Evolutionary conservation across 441 rosid species (phyloP), one percentile per base, ranked within the genome.

Genomic region (Eutrema salsugineum): DNA sequence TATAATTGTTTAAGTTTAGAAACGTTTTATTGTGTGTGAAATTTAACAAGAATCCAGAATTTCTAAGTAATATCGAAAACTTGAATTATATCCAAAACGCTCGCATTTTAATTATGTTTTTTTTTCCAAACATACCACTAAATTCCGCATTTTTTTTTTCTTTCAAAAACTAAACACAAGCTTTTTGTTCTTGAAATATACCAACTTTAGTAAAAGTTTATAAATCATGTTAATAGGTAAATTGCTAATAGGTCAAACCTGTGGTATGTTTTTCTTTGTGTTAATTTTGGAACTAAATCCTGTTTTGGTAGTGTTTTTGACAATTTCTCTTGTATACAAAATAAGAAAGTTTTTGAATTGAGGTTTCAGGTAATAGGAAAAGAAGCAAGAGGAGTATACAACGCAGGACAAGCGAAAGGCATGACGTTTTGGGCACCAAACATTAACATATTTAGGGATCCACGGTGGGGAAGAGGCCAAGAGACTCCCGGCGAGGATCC

Each of bases 401-500:
- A 92, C 54, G 90, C 82, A 11, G 97, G 96, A 9, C 84, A 83
- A 79, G 95, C 93, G 0, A 82, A 33, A 7, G 91, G 96, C 10
- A 79, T 90, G 87, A 88, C 91, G 55, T 90, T 87, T 76, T 90
- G 98, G 98, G 84, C 98, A 64, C 98, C 98, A 0, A 93, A 93
- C 68, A 89, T 93, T 15, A 91, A 93, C 83, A 85, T 93, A 60
- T 93, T 81, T 39, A 83, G 97, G 64, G 97, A 90, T 62, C 98
- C 94, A 44, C 87, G 98, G 76, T 93, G 97, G 95, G 98, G 98
- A 14, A 85, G 98, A 83, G 96, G 98, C 54, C 98, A 92, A 72
- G 93, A 91, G 66, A 90, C 97, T 28, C 96, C 98, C 11, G 98
- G 97, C 11, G 97, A 94, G 66, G 99, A 91, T 86, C 99, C 97